Percentiles rank a stretch among this genome's conserved stretches.
Conservation (phyloP, 2,329 filamentous ascomycete genomes). For the Neonectria hederae region DNA sequence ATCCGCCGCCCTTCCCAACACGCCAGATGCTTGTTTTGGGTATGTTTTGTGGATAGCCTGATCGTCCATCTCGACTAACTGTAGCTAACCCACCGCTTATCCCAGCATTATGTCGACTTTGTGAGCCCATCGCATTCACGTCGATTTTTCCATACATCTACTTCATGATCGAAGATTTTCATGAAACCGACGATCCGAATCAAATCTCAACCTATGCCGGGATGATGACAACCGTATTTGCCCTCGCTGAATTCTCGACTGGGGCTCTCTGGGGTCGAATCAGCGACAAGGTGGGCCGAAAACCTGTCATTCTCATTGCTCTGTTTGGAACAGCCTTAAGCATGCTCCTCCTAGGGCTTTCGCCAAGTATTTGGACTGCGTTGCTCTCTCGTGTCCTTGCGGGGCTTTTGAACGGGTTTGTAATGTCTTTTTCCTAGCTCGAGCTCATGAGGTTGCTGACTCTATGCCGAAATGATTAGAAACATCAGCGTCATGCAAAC, state of each 20-base stretch:
- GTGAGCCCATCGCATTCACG: constrained; percentile 99
- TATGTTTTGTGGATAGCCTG: constrained; percentile 38
- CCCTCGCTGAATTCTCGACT: constrained; percentile 92
- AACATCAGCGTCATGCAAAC: constrained; percentile 97
- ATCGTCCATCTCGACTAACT: neutral
- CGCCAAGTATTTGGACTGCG: constrained; percentile 81
- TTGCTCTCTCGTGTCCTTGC: constrained; percentile 88
- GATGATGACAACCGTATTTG: constrained; percentile 96
- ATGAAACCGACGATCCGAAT: constrained; percentile 79
- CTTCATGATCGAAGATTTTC: constrained; percentile 94
- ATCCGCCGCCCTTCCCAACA: constrained; percentile 48
- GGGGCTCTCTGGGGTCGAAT: constrained; percentile 92
- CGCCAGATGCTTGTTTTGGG: constrained; percentile 63
- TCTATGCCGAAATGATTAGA: constrained; percentile 51
- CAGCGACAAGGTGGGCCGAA: constrained; percentile 91
- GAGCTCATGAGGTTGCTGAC: neutral
- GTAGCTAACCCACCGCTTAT: constrained; percentile 15
- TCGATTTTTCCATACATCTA: constrained; percentile 99
- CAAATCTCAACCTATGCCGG: constrained; percentile 93
- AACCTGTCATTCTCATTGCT: constrained; percentile 89
- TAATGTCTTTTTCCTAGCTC: constrained; percentile 15
- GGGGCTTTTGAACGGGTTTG: constrained; percentile 90
- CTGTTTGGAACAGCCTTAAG: constrained; percentile 92
- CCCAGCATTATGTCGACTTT: constrained; percentile 89
- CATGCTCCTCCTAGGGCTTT: constrained; percentile 92